phyloP scores from a whole-genome alignment of 441 rosid genomes.

The Melastoma candidum region DNA sequence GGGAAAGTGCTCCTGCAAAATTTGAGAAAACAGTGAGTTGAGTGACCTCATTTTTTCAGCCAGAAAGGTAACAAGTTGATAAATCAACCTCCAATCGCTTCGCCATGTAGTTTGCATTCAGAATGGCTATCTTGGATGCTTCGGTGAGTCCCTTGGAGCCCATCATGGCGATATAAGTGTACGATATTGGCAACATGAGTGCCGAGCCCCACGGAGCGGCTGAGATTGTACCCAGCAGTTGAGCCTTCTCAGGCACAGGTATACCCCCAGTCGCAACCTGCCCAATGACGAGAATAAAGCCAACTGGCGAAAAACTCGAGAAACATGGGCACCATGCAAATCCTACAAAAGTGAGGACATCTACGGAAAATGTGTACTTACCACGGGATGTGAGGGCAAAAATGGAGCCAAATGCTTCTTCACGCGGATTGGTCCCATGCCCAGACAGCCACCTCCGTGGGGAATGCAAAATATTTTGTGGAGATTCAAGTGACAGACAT shows the following conservation, averaged over 20 bases:
- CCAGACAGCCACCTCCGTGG: slow-evolving; percentile 98
- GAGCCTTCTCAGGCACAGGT: slow-evolving; percentile 60
- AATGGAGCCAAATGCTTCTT: slow-evolving; percentile 92
- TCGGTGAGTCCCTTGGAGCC: slow-evolving; percentile 92
- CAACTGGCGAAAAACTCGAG: background rate
- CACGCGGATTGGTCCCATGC: slow-evolving; percentile 99
- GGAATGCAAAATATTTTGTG: slow-evolving; percentile 98
- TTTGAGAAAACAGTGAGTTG: slow-evolving; percentile 2
- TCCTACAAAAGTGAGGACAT: background rate
- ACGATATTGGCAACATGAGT: slow-evolving; percentile 90
- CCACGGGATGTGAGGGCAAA: slow-evolving; percentile 96
- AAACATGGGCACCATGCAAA: background rate
- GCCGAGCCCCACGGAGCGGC: slow-evolving; percentile 99
- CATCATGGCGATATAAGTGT: slow-evolving; percentile 95
- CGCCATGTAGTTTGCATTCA: slow-evolving; percentile 99
- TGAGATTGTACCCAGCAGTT: slow-evolving; percentile 75
- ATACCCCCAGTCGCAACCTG: slow-evolving; percentile 76
- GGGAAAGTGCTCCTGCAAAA: slow-evolving; percentile 62
- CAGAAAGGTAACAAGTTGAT: slow-evolving; percentile 1
- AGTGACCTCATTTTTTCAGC: background rate
- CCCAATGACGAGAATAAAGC: slow-evolving; percentile 16
- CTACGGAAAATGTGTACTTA: slow-evolving; percentile 22
- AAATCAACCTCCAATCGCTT: slow-evolving; percentile 80
- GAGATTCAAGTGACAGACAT: slow-evolving; percentile 96
- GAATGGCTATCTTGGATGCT: slow-evolving; percentile 86